These are phyloP conservation scores for Epichloe typhina DNA, from an alignment of 2,329 filamentous ascomycete genomes.

Conservation along the genomic window DNA sequence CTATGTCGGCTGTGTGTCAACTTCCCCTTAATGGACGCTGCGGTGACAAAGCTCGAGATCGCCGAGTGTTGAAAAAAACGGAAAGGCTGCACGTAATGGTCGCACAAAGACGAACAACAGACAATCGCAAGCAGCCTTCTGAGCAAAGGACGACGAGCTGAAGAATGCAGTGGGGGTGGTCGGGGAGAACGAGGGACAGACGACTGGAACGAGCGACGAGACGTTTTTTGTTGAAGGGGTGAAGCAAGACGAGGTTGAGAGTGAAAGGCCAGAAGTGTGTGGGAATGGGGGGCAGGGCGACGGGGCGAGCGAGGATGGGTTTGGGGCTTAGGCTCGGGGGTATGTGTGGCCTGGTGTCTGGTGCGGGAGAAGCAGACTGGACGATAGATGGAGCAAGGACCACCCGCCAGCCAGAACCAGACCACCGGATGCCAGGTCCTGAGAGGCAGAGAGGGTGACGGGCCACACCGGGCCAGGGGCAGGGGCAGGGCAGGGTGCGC, in stretches of 20 bases:
- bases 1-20: background rate
- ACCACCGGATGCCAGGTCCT: background rate
- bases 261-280: constrained; percentile 3
- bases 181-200: constrained; percentile 21
- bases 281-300: constrained; percentile 2
- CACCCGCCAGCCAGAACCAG: background rate
- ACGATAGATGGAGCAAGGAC: background rate
- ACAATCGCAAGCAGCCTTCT: background rate
- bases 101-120: constrained; percentile 1
- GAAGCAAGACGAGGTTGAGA: constrained; percentile 14
- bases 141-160: constrained; percentile 8
- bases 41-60: background rate
- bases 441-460: too few species aligned
- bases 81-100: background rate
- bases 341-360: background rate
- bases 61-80: background rate
- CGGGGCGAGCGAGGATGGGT: constrained; percentile 6
- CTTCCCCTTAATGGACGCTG: background rate
- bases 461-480: too few species aligned
- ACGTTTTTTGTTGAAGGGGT: constrained; percentile 25
- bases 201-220: constrained; percentile 25
- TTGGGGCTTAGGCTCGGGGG: background rate
- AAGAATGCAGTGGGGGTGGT: constrained; percentile 15
- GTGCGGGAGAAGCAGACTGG: background rate
- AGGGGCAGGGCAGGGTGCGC: too few species aligned